Percentiles rank a stretch among this genome's conserved stretches.
Evolutionary conservation across 179 eudicot genomes (phyloP).

Genomic region (Amaranthus tricolor): DNA sequence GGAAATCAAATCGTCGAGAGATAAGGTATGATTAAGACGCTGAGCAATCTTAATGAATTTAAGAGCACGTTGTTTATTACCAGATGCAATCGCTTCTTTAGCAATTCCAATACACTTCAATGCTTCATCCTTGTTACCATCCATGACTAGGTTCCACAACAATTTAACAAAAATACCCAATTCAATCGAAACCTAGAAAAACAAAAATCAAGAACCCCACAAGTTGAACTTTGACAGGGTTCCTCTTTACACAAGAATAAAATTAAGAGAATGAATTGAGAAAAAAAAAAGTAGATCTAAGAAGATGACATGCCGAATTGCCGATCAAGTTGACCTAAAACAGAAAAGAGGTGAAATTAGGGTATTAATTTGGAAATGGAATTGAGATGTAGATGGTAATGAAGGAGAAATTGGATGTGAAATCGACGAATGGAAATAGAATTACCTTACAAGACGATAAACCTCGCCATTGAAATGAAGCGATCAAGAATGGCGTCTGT

Average conservation of each 20-base stretch:
- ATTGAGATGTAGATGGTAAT: no score
- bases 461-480: no score
- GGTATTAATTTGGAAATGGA: slow-evolving; percentile 9
- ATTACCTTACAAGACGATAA: no score
- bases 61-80: slow-evolving; percentile 70
- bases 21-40: slow-evolving; percentile 57
- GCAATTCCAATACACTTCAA: slow-evolving; percentile 70
- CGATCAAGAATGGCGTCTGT: no score
- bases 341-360: slow-evolving; percentile 1
- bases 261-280: slow-evolving; percentile 4
- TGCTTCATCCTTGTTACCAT: slow-evolving; percentile 93
- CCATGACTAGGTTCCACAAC: slow-evolving; percentile 41
- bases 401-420: no score
- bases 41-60: slow-evolving; percentile 77
- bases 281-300: slow-evolving; percentile 20
- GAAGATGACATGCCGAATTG: background rate
- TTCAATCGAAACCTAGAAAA: slow-evolving; percentile 18
- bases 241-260: background rate
- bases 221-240: background rate
- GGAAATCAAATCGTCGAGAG: slow-evolving; percentile 66
- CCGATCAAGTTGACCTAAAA: slow-evolving; percentile 26
- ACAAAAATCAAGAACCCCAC: slow-evolving; percentile 16
- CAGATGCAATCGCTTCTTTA: slow-evolving; percentile 78
- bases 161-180: slow-evolving; percentile 4
- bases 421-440: no score